phyloP scores from a whole-genome alignment of 257 asterid species.

The Verbascum thapsus region DNA sequence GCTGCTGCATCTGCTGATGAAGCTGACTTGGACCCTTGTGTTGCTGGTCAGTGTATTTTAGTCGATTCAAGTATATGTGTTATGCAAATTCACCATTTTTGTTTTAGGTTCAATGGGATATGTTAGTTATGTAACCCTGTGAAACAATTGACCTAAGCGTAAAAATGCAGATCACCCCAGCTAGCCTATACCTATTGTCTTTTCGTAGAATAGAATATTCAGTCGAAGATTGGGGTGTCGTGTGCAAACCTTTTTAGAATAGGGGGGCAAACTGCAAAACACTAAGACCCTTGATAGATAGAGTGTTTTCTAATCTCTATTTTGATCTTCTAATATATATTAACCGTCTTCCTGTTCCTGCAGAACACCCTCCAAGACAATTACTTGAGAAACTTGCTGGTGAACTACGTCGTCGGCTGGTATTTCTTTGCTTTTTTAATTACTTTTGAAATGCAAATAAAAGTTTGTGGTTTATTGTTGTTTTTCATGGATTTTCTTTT shows the following conservation, averaged over 20 bases:
- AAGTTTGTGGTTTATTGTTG: not conserved
- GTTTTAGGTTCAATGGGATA: not conserved
- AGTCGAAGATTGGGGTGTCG: no score
- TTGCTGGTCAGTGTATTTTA: constrained; percentile 59
- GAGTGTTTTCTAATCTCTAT: not conserved
- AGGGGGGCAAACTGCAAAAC: no score
- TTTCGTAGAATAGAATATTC: no score
- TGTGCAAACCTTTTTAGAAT: no score
- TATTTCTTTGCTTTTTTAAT: constrained; percentile 7
- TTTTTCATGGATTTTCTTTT: not conserved
- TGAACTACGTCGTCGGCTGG: constrained; percentile 60
- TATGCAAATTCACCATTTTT: not conserved
- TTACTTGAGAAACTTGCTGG: constrained; percentile 61
- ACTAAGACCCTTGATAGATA: no score
- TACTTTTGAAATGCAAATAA: not conserved
- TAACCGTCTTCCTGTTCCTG: constrained; percentile 17
- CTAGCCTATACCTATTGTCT: no score
- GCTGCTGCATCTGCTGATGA: constrained; percentile 99
- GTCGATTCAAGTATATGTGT: no score
- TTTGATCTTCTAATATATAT: not conserved
- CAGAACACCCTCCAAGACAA: constrained; percentile 66
- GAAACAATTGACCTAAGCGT: not conserved
- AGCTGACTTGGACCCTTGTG: constrained; percentile 85
- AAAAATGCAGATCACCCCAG: no score
- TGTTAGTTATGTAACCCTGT: not conserved